Percentiles rank a stretch among this genome's conserved stretches.
phyloP scores from a whole-genome alignment of 2,329 filamentous ascomycete species.

The Cladobotryum protrusum region DNA sequence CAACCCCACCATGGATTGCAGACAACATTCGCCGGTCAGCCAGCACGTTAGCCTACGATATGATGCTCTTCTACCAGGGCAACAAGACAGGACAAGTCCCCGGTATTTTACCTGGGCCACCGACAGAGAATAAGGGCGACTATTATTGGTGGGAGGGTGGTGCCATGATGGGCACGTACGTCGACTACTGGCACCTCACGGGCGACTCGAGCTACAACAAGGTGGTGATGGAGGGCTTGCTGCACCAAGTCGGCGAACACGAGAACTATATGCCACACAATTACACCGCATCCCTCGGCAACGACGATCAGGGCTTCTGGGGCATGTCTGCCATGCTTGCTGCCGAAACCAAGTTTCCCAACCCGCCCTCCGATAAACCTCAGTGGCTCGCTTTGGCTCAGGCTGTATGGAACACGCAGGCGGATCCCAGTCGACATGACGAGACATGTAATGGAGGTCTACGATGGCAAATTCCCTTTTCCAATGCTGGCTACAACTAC shows the following conservation, averaged over 20 bases:
- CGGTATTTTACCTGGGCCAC: conserved; percentile 52
- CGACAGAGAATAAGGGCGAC: conserved; percentile 37
- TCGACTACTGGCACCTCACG: conserved; percentile 66
- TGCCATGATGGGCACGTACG: conserved; percentile 60
- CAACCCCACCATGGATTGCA: conserved; percentile 15
- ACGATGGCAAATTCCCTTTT: conserved; percentile 70
- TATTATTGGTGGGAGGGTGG: conserved; percentile 74
- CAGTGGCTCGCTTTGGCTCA: conserved; percentile 62
- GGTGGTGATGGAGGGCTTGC: conserved; percentile 48
- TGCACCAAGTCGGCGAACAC: conserved; percentile 52
- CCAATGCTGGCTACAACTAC: conserved; percentile 71
- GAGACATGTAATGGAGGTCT: conserved; percentile 61
- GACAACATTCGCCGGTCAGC: conserved; percentile 42
- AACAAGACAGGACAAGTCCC: conserved; percentile 46
- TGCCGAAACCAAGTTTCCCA: conserved; percentile 57
- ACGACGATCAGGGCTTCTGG: conserved; percentile 69
- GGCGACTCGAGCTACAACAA: conserved; percentile 58
- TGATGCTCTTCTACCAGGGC: conserved; percentile 46
- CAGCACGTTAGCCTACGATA: conserved; percentile 42
- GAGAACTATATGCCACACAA: conserved; percentile 56
- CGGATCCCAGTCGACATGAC: conserved; percentile 55
- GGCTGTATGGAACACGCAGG: conserved; percentile 61
- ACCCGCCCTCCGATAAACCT: conserved; percentile 47
- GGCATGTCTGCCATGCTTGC: conserved; percentile 61
- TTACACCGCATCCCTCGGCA: conserved; percentile 54